phyloP scores from a whole-genome alignment of 441 rosid genomes.

The Manihot esculenta region DNA sequence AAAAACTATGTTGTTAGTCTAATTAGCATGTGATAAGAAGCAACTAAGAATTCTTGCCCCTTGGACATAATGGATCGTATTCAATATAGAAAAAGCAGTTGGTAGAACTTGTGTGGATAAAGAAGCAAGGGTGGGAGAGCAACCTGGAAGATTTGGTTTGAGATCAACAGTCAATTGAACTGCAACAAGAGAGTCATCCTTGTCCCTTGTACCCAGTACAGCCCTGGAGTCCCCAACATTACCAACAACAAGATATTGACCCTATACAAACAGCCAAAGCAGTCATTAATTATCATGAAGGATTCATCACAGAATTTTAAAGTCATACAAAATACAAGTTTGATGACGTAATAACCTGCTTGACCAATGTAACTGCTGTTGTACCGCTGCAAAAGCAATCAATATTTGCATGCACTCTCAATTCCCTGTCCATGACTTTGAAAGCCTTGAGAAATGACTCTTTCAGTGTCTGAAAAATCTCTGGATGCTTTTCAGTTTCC shows the following conservation, averaged over 20 bases:
- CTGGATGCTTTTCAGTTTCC: conserved; percentile 51
- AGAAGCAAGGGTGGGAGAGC: background rate
- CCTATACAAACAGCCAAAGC: conserved; percentile 42
- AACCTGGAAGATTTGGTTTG: conserved; percentile 97
- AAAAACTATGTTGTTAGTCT: background rate
- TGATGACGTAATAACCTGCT: conserved; percentile 53
- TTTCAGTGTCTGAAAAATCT: conserved; percentile 63
- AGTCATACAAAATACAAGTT: conserved; percentile 2
- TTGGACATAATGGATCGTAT: background rate
- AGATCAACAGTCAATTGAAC: conserved; percentile 94
- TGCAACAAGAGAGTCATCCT: conserved; percentile 61
- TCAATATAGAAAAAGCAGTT: background rate
- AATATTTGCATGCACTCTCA: conserved; percentile 56
- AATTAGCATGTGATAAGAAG: background rate
- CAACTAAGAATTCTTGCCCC: background rate
- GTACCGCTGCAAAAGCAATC: conserved; percentile 98
- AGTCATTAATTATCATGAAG: conserved; percentile 15
- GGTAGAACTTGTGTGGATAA: background rate
- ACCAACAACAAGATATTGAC: conserved; percentile 73
- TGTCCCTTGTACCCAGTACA: conserved; percentile 73
- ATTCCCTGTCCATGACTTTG: conserved; percentile 93
- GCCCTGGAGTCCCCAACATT: conserved; percentile 99
- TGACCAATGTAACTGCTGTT: conserved; percentile 92
- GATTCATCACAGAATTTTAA: conserved; percentile 7
- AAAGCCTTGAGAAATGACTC: conserved; percentile 88